These are phyloP conservation scores for Rhizophora apiculata DNA, from an alignment of 345 rosid genomes.

Conservation along the genomic window DNA sequence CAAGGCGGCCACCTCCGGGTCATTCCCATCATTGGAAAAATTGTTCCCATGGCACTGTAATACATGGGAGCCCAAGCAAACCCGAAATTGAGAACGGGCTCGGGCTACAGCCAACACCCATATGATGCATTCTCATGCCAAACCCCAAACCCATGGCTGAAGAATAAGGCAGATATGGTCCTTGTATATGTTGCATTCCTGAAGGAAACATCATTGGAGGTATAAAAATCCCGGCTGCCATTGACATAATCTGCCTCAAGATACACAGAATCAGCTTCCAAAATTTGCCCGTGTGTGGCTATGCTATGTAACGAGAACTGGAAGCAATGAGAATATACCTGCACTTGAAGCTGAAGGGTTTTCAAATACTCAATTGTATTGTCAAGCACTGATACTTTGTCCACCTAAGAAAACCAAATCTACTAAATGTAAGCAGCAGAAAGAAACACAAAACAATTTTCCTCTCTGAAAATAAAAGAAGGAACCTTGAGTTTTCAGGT, in stretches of 20 bases:
- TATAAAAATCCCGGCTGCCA: slow-evolving; percentile 39
- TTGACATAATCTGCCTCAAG: slow-evolving; percentile 53
- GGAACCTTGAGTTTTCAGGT: background rate
- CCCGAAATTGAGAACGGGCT: slow-evolving; percentile 27
- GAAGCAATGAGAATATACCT: slow-evolving; percentile 37
- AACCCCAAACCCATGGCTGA: slow-evolving; percentile 28
- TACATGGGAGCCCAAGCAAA: slow-evolving; percentile 26
- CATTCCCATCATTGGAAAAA: slow-evolving; percentile 18
- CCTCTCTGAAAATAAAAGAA: background rate
- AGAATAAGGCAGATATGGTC: slow-evolving; percentile 27
- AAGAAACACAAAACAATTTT: background rate
- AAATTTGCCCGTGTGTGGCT: background rate
- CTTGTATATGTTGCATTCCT: slow-evolving; percentile 34
- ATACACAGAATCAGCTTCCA: background rate
- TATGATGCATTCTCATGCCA: slow-evolving; percentile 34
- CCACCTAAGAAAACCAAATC: slow-evolving; percentile 34
- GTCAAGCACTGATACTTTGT: slow-evolving; percentile 65
- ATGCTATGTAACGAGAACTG: background rate
- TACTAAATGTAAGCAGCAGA: slow-evolving; percentile 1
- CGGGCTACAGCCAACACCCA: slow-evolving; percentile 25
- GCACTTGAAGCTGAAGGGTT: slow-evolving; percentile 69
- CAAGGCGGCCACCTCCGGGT: slow-evolving; percentile 10
- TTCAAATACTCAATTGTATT: slow-evolving; percentile 62
- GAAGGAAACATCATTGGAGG: slow-evolving; percentile 40
- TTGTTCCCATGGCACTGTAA: slow-evolving; percentile 23